phyloP scores from a whole-genome alignment of 164 flowering plant genomes.

The Liquidambar formosana region DNA sequence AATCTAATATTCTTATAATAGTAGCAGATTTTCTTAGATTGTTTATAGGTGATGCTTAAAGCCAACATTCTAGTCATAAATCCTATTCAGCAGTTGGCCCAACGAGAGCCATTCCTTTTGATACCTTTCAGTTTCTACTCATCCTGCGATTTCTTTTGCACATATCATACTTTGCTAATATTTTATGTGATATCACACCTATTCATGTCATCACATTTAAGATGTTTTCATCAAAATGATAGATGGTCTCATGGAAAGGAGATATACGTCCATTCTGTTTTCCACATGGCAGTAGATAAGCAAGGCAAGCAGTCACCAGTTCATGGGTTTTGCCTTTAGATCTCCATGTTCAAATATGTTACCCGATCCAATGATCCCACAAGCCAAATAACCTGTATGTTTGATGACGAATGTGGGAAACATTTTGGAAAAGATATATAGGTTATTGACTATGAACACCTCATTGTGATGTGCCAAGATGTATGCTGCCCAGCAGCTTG shows the following conservation, averaged over 20 bases:
- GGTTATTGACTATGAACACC: not conserved
- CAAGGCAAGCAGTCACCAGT: not conserved
- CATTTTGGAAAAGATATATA: slow-evolving; percentile 1
- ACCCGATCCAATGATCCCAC: too few species aligned
- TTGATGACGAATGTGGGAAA: not conserved
- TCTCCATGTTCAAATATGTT: too few species aligned
- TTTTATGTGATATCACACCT: too few species aligned
- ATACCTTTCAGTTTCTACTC: not conserved
- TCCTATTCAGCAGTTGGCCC: not conserved
- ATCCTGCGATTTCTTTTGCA: not conserved
- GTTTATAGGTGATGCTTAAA: too few species aligned
- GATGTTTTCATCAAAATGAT: not conserved
- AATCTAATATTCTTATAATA: too few species aligned
- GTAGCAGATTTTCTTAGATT: too few species aligned
- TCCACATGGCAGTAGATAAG: not conserved
- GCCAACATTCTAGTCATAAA: not conserved
- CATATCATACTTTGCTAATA: not conserved
- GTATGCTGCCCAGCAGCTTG: too few species aligned
- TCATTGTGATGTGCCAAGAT: not conserved
- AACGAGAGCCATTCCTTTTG: not conserved
- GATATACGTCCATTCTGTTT: not conserved
- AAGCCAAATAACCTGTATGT: too few species aligned
- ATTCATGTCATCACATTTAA: not conserved
- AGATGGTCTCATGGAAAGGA: too few species aligned
- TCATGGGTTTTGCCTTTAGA: not conserved